Percentiles rank a stretch among this genome's conserved stretches.
These are phyloP conservation scores for Jaenimonas drosophilae DNA, from an alignment of 208 protist species.

Conservation along the genomic window DNA sequence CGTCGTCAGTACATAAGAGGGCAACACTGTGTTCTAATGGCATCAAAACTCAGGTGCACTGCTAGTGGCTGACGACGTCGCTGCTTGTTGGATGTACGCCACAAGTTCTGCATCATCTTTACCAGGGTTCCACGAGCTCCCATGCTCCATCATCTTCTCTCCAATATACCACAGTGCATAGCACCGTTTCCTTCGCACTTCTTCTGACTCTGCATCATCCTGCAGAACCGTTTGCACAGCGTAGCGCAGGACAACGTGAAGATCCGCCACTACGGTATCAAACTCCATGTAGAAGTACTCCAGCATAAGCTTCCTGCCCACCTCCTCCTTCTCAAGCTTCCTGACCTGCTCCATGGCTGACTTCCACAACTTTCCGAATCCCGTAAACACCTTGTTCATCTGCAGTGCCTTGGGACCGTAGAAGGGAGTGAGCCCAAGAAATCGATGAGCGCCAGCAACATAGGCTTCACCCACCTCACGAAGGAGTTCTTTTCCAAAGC, in stretches of 20 bases:
- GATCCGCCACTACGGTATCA: slow-evolving; percentile 64
- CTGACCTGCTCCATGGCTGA: slow-evolving; percentile 1
- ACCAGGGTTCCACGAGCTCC: slow-evolving; percentile 22
- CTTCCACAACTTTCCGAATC: slow-evolving; percentile 43
- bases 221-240: slow-evolving; percentile 64
- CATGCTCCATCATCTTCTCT: slow-evolving; percentile 58
- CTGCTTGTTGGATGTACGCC: slow-evolving; percentile 77
- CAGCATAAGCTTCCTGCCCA: slow-evolving; percentile 40
- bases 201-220: slow-evolving; percentile 40
- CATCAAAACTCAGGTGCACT: too few relatives aligned
- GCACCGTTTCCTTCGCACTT: slow-evolving; percentile 48
- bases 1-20: too few relatives aligned
- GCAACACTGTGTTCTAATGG: too few relatives aligned
- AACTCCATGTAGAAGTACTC: slow-evolving; percentile 87
- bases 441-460: slow-evolving; percentile 64
- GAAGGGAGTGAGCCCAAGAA: slow-evolving; percentile 65
- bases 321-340: slow-evolving; percentile 12
- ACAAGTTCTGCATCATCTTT: slow-evolving; percentile 55
- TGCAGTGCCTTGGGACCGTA: slow-evolving; percentile 70
- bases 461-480: slow-evolving; percentile 73
- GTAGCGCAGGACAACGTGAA: slow-evolving; percentile 47
- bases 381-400: slow-evolving; percentile 48
- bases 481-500: slow-evolving; percentile 71
- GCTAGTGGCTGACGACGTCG: slow-evolving; percentile 47
- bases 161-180: slow-evolving; percentile 82